Conservation (phyloP, 805 yeast genomes). For the Kodamaea leandrae region DNA sequence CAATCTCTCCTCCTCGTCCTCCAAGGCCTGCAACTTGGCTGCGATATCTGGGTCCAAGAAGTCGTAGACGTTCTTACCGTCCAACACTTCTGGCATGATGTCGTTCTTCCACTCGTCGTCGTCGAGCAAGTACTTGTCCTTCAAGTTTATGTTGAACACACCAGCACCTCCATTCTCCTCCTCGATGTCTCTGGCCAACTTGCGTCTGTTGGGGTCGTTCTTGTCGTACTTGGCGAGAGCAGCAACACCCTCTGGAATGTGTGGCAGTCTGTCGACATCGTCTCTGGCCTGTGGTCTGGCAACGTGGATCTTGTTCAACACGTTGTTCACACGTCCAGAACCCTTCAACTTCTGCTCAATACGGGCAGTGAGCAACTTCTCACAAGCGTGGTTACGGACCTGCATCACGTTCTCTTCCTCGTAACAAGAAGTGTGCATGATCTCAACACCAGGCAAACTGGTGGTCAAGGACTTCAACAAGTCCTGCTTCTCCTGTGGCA, state of each 20-base stretch:
- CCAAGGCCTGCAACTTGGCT: conserved; percentile 88
- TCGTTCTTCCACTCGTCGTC: conserved; percentile 98
- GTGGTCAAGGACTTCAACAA: conserved; percentile 63
- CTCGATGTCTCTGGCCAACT: conserved; percentile 84
- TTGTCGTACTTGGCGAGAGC: conserved; percentile 64
- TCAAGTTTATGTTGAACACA: conserved; percentile 89
- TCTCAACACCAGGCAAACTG: conserved; percentile 73
- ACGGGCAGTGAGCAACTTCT: conserved; percentile 89
- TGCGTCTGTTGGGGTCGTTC: conserved; percentile 78
- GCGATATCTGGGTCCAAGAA: conserved; percentile 95
- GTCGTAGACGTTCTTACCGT: conserved; percentile 96
- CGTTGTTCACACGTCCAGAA: conserved; percentile 81
- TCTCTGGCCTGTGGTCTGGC: conserved; percentile 89
- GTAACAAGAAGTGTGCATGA: conserved; percentile 90
- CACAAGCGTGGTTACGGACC: conserved; percentile 96
- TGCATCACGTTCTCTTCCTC: conserved; percentile 94
- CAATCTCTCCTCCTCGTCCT: conserved; percentile 93
- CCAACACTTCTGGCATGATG: conserved; percentile 92
- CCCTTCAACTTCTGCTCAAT: conserved; percentile 96
- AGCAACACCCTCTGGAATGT: conserved; percentile 75
- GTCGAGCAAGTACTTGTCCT: conserved; percentile 87
- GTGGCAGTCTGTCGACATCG: conserved; percentile 73
- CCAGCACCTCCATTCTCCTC: conserved; percentile 98
- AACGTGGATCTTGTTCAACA: conserved; percentile 93
- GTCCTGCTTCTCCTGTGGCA: conserved; percentile 70